Evolutionary conservation across 2,329 filamentous ascomycete species (phyloP), one percentile per base, ranked within the genome.

Genomic region (Pseudogymnoascus sp.): DNA sequence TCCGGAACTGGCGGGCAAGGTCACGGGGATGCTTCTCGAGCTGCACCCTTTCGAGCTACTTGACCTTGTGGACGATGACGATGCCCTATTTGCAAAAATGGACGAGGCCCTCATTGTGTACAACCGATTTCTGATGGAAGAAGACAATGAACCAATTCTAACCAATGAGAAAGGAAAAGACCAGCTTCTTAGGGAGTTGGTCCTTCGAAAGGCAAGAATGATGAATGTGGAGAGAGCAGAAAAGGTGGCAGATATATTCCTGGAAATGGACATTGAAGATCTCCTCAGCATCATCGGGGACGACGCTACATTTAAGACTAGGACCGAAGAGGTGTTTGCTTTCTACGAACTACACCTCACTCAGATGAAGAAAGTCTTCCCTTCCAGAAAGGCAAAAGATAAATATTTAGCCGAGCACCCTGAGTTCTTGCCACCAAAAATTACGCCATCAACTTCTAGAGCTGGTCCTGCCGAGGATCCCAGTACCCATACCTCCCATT

Each of bases 241-340:
- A 53, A 53, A 33, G 47, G 47, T 53, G 25, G 47, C 47, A 1
- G 47, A 53, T 33, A 53, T 53, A 33, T 53, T 33, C 28, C 47
- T 53, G n/a, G 47, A 53, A 53, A 53, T 53, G 47, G 47, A 53
- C 47, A 33, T 53, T 33, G 47, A 53, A 33, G 47, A 53, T 28
- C 47, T 53, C 9, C 47, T 53, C 28, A 18, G 18, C 28, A 15
- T 53, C 28, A 53, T 53, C 15, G 47, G 33, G 47, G 28, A 53
- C 47, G 47, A 53, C 28, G 28, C 11, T 33, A 33, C 47, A 22
- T 53, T 53, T 7, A 53, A 53, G n/a, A 53, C 25, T 33, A 53
- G 47, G 28, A 53, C 47, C 11, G 47, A 53, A 33, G 47, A 53
- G 28, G 47, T 53, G 47, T 53, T 53, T 53, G 47, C 47, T 20